A percentile compares a stretch with the other conserved stretches of the same genome.
These are phyloP conservation scores for Corymbia maculata DNA, from an alignment of 345 rosid genomes.

Conservation along the genomic window DNA sequence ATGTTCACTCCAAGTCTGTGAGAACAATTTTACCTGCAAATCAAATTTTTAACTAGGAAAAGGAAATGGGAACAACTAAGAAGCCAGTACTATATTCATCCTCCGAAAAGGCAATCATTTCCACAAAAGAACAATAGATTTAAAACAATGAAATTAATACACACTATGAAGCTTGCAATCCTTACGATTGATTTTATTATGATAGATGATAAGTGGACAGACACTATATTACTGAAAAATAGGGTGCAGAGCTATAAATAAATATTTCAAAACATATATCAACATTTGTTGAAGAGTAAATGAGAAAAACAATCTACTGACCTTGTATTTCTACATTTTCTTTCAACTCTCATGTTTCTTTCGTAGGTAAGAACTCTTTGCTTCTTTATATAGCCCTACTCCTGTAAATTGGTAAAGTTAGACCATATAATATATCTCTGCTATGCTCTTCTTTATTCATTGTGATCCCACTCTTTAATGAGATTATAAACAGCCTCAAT, in stretches of 20 bases:
- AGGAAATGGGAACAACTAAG: too few relatives aligned
- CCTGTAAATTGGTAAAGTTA: constrained; percentile 1
- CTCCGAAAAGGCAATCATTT: too few relatives aligned
- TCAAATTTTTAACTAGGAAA: too few relatives aligned
- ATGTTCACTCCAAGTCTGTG: too few relatives aligned
- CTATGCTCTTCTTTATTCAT: background rate
- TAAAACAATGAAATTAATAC: background rate
- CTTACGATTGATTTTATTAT: too few relatives aligned
- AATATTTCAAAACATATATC: background rate
- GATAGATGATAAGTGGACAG: background rate
- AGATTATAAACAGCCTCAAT: background rate
- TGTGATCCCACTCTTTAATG: background rate
- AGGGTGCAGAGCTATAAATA: background rate
- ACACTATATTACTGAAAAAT: background rate
- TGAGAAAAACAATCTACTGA: constrained; percentile 1
- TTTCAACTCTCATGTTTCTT: constrained; percentile 49
- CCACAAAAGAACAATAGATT: too few relatives aligned
- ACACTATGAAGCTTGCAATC: too few relatives aligned
- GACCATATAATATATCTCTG: background rate
- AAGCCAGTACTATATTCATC: too few relatives aligned
- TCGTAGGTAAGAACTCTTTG: constrained; percentile 45
- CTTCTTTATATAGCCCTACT: constrained; percentile 27
- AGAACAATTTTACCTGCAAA: too few relatives aligned
- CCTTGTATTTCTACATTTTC: constrained; percentile 58
- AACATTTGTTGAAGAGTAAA: background rate